Base-by-base conservation (phyloP, 768 basidiomycete species). In the Mycena kentingensis region DNA sequence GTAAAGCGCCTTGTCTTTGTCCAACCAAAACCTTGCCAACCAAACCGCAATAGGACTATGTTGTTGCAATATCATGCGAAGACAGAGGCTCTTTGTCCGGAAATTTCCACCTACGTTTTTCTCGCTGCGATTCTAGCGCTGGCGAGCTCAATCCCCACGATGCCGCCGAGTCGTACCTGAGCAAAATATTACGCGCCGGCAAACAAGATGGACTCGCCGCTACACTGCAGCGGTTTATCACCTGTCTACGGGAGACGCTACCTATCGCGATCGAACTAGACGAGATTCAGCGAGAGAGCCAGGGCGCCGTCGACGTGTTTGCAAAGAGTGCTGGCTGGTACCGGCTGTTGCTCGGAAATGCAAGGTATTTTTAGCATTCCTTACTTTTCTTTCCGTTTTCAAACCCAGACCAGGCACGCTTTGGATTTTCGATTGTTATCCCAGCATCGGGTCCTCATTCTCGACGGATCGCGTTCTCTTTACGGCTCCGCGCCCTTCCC, bases 241-340 rank as follows among this genome's bases (percentile, higher is more conserved):
- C 77, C 19, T 70, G 92, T 26, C 74, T 95, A 15, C 77, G 89
- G 29, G 81, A 88, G 55, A 93, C 90, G 0, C 70, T 95, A 5
- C 89, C 92, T 0, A 81, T 94, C 39, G 85, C 85, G 7, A 77
- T 81, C 6, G 86, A 87, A 64, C 73, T 93, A 8, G 87, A 92
- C 53, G 74, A 70, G 34, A 79, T 83, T 49, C 65, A 74, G 41
- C 66, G 64, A 48, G 63, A 71, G 52, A 67, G 70, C 22, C 73
- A 67, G 36, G 57, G 55, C 2, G 63, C 66, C 24, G 39, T 90
- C 19, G 85, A 87, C 58, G 79, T 81, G n/a, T 84, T 87, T 63
- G 80, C 87, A 4, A 93, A 92, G 71, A 82, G 85, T 12, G 83
- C 86, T 44, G 87, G 87, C 3, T 93, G 91, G 90, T 93, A 86